phyloP scores from a whole-genome alignment of 1,284 basidiomycete genomes.

The Boletus smithii region DNA sequence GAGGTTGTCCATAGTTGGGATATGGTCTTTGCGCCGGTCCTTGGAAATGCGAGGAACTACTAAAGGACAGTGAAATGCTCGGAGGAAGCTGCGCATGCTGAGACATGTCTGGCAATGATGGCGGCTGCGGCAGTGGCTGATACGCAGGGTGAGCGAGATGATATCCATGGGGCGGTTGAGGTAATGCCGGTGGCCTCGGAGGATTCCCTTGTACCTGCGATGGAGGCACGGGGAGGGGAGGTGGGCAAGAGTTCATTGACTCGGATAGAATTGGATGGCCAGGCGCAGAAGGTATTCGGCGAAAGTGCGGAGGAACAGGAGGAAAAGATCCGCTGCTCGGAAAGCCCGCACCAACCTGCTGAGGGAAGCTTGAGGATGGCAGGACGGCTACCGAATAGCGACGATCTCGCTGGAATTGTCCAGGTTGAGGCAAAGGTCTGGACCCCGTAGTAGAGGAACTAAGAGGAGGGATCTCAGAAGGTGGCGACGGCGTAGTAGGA shows the following conservation, averaged over 20 bases:
- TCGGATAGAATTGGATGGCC: conserved; percentile 26
- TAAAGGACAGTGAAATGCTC: conserved; percentile 27
- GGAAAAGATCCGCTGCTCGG: conserved; percentile 21
- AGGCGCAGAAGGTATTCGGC: conserved; percentile 29
- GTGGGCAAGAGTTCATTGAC: conserved; percentile 13
- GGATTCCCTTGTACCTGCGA: conserved; percentile 25
- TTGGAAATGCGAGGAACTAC: conserved; percentile 36
- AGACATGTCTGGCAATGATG: conserved; percentile 29
- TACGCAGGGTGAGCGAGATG: conserved; percentile 35
- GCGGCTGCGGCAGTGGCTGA: conserved; percentile 39
- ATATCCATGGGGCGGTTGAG: conserved; percentile 39
- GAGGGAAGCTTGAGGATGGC: conserved; percentile 33
- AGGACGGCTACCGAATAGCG: conserved; percentile 38
- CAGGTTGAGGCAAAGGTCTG: conserved; percentile 53
- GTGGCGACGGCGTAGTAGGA: conserved; percentile 34
- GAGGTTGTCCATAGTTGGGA: conserved; percentile 27
- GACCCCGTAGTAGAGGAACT: conserved; percentile 40
- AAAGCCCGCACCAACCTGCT: conserved; percentile 21
- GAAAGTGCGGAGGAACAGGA: conserved; percentile 26
- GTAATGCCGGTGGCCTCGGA: conserved; percentile 37
- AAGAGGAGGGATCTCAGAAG: conserved; percentile 30
- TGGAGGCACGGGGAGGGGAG: conserved; percentile 33
- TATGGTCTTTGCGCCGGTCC: conserved; percentile 43
- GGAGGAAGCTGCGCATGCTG: conserved; percentile 30
- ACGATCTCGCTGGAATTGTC: conserved; percentile 33